Base-by-base conservation (phyloP, 108 stramenopile genomes). In the Fragilariopsis cylindrus region DNA sequence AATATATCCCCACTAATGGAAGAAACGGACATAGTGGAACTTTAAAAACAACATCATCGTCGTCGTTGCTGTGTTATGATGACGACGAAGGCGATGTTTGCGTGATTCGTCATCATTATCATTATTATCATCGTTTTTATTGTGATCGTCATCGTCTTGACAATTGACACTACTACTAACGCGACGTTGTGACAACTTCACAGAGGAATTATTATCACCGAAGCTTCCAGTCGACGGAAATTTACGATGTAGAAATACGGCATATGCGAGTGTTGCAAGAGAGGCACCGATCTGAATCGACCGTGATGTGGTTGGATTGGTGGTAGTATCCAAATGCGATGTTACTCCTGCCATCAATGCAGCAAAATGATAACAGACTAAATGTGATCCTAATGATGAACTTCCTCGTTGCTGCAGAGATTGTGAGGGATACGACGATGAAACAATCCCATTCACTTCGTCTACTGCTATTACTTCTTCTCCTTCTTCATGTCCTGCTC, bases 21-120 rank as follows among this genome's bases (percentile, higher is more conserved):
- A 95, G 21, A 52, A 78, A 81, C 12, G 96, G 91, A 8, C 95
- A 84, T 7, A 85, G 55, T 0, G 97, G 95, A 9, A 90, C 87
- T 53, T 84, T 72, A 72, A 94, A 96, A 21, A 67, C 82, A 48
- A 40, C 57, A 52, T n/a, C n/a, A n/a, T 68, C 48, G 7, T 40
- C 41, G 18, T 43, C 30, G 18, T 53, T 19, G 55, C 55, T 19
- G 16, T 19, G 55, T n/a, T 7, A 1, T 53, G 52, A 15, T 53
- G 52, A 15, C 11, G 11, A 11, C 52, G 52, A 15, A 53, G 52
- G 30, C 30, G 30, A 30, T 30, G 30, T 30, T 30, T 30, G 30
- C 30, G 30, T 30, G 30, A 30, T 30, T 30, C 30, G 30, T 30
- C 57, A 52, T 60, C 46, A 15, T 68, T 42, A 6, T 40, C 41